phyloP scores from a whole-genome alignment of 306 rosid species.

The Cajanus cajan region DNA sequence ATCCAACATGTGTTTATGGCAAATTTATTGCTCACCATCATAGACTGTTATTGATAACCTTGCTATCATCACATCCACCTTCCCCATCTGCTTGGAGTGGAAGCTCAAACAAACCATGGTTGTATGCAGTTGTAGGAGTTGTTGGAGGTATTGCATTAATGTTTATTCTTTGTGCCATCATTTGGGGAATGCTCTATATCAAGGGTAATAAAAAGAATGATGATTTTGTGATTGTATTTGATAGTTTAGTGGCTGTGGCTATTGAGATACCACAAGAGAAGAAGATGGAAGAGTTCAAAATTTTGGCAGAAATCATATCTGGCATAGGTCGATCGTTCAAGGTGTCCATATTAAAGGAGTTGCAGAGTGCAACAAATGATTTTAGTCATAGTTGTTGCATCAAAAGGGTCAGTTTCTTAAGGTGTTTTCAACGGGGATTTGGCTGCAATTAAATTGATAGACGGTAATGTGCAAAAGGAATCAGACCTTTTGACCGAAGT shows the following conservation, averaged over 20 bases:
- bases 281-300: conserved; percentile 31
- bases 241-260: conserved; percentile 31
- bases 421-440: not conserved
- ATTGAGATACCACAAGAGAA: conserved; percentile 31
- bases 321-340: conserved; percentile 48
- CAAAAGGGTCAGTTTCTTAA: conserved; percentile 48
- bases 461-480: too few relatives aligned
- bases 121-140: conserved; percentile 50
- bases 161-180: conserved; percentile 19
- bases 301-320: conserved; percentile 43
- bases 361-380: conserved; percentile 50
- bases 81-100: conserved; percentile 19
- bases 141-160: conserved; percentile 37
- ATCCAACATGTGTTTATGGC: too few relatives aligned
- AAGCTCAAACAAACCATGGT: conserved; percentile 51
- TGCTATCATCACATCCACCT: conserved; percentile 4
- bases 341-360: conserved; percentile 57
- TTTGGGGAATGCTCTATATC: conserved; percentile 11
- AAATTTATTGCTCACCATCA: too few relatives aligned
- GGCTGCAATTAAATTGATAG: too few relatives aligned
- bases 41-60: too few relatives aligned
- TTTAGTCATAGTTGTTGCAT: conserved; percentile 46
- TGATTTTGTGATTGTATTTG: conserved; percentile 3
- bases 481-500: too few relatives aligned
- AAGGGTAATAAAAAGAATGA: conserved; percentile 10